Evolutionary conservation across 352 stramenopile species (phyloP), one percentile per base, ranked within the genome.

Genomic region (Aphanomyces stellatus): DNA sequence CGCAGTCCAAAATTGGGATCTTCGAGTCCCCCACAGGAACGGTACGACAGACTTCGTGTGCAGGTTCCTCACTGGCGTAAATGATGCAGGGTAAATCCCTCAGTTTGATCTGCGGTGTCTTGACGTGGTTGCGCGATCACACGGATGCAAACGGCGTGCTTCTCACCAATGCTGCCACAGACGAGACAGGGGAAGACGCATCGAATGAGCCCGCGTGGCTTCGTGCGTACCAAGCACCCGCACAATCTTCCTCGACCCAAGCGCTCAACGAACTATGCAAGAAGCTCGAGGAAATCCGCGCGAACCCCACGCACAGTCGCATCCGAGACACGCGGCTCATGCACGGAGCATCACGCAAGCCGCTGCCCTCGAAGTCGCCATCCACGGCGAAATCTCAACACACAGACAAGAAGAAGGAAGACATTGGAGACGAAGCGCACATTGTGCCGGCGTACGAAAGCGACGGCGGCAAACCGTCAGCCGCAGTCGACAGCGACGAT

Each of bases 11-110:
- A 30, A 77, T 96, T 40, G 91, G 88, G 57, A 96, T 97, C 69
- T 96, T 96, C 43, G 91, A 97, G 73, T 96, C 88, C 59, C 91
- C 91, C 11, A 97, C 91, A 1, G 91, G 91, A 27, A 97, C 90
- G 28, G 84, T 91, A 67, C 24, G 55, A 19, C 5, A 7, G 62
- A 17, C 35, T 10, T 65, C 19, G 11, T 13, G 37, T 15, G 28
- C n/a, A n/a, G n/a, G 24, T 33, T 42, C 35, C 4, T 15, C 5
- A 49, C 56, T 3, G 30, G 11, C 4, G 8, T 15, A 48, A 27
- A 3, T 60, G 1, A 33, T 19, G 22, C 28, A 93, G 84, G 91
- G 91, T 56, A 97, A 97, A 67, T 96, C 88, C 13, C 87, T 97
- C 57, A 96, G 87, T 67, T 76, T 97, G 17, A 96, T 97, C 61